These are phyloP conservation scores for Candida chilensis DNA, from an alignment of 805 yeast species.

Conservation along the genomic window DNA sequence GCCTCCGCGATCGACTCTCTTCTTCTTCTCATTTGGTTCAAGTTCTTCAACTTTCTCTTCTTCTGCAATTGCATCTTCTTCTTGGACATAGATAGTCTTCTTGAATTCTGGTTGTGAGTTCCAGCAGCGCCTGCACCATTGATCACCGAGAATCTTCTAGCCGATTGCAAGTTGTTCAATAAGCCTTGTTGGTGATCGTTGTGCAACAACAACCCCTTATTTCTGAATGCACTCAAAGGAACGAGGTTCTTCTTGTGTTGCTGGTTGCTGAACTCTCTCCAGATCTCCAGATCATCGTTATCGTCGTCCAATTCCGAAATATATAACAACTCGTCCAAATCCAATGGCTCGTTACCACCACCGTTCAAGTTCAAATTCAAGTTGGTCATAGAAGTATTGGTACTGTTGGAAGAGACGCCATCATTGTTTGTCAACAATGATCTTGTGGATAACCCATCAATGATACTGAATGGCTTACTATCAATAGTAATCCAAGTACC, in stretches of 20 bases:
- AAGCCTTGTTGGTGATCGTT: background rate
- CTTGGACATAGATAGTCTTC: too few relatives aligned
- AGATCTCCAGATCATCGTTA: slow-evolving; percentile 42
- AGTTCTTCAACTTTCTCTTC: background rate
- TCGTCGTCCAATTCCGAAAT: slow-evolving; percentile 82
- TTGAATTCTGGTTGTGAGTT: too few relatives aligned
- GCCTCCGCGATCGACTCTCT: slow-evolving; percentile 69
- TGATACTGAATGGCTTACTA: slow-evolving; percentile 82
- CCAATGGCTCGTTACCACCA: slow-evolving; percentile 21
- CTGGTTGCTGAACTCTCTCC: slow-evolving; percentile 34
- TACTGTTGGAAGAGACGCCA: background rate
- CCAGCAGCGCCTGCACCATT: too few relatives aligned
- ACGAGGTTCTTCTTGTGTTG: too few relatives aligned
- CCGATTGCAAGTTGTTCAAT: too few relatives aligned
- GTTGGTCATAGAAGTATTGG: background rate
- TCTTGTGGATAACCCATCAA: slow-evolving; percentile 89
- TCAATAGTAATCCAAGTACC: slow-evolving; percentile 86
- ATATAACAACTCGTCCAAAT: slow-evolving; percentile 75
- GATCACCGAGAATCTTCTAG: too few relatives aligned
- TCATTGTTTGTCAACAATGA: slow-evolving; percentile 58
- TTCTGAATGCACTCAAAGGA: slow-evolving; percentile 90
- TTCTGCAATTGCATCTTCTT: too few relatives aligned
- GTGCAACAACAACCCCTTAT: slow-evolving; percentile 37
- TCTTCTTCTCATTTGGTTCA: slow-evolving; percentile 29
- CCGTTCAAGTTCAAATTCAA: slow-evolving; percentile 11